A percentile compares a stretch with the other conserved stretches of the same genome.
Evolutionary conservation across 768 basidiomycete genomes (phyloP).

Genomic region (Tulasnella sp.): DNA sequence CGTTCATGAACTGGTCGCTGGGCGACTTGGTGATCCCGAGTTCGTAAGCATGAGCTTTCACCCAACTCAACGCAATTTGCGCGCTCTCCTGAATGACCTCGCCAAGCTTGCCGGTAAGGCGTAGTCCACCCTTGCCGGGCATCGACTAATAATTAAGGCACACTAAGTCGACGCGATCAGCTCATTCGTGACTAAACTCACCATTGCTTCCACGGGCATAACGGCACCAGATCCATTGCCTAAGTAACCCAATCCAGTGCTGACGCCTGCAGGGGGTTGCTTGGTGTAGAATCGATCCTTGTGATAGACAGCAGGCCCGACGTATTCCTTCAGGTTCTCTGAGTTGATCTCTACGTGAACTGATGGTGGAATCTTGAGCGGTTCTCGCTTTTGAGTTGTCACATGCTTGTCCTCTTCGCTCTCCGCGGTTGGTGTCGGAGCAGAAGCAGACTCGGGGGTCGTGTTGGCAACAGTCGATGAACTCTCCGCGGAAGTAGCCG

Average conservation of each 20-base stretch:
- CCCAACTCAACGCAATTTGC: constrained; percentile 89
- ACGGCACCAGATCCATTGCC: constrained; percentile 95
- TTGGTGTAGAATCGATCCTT: constrained; percentile 81
- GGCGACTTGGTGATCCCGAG: constrained; percentile 69
- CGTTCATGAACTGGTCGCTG: constrained; percentile 68
- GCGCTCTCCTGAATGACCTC: constrained; percentile 97
- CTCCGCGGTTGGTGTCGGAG: constrained; percentile 12
- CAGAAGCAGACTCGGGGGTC: constrained; percentile 35
- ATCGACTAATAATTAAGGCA: constrained; percentile 48
- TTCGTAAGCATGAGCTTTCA: constrained; percentile 79
- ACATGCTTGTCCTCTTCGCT: constrained; percentile 37
- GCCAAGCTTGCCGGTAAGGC: constrained; percentile 92
- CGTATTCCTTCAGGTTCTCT: constrained; percentile 90
- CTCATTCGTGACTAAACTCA: constrained; percentile 30
- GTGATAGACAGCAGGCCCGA: constrained; percentile 91
- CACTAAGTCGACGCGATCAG: constrained; percentile 9
- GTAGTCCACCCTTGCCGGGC: constrained; percentile 90
- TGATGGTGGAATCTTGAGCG: constrained; percentile 64
- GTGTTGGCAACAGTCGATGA: constrained; percentile 35
- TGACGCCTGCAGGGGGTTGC: constrained; percentile 81
- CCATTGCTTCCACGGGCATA: constrained; percentile 94
- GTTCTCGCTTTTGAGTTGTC: constrained; percentile 69
- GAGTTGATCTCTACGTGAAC: constrained; percentile 74
- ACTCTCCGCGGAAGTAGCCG: constrained; percentile 12
- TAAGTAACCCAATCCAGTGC: constrained; percentile 88